Percentiles rank a stretch among this genome's conserved stretches.
These are phyloP conservation scores for Lachancea nothofagi DNA, from an alignment of 805 yeast genomes.

Conservation along the genomic window DNA sequence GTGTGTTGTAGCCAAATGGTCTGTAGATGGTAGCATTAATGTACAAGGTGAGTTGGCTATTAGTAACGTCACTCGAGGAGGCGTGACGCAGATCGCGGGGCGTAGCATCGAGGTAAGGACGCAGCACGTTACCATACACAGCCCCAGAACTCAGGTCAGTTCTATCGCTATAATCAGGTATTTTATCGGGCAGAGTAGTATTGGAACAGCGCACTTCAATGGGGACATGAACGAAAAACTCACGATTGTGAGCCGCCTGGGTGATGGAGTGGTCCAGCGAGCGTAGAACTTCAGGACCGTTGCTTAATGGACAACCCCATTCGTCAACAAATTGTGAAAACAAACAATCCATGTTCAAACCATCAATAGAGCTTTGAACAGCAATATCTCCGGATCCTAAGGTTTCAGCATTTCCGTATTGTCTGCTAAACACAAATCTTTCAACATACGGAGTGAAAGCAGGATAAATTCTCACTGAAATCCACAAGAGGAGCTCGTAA, in stretches of 20 bases:
- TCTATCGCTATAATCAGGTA: slow-evolving; percentile 48
- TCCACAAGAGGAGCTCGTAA: slow-evolving; percentile 74
- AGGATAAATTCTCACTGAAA: slow-evolving; percentile 69
- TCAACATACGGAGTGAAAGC: slow-evolving; percentile 80
- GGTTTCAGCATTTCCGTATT: slow-evolving; percentile 72
- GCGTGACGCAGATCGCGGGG: slow-evolving; percentile 55
- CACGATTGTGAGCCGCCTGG: slow-evolving; percentile 52
- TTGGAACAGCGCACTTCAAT: slow-evolving; percentile 92
- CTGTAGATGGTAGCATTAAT: slow-evolving; percentile 93
- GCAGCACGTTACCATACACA: slow-evolving; percentile 72
- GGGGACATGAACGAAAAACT: slow-evolving; percentile 89
- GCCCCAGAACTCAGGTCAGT: slow-evolving; percentile 62
- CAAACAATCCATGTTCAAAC: slow-evolving; percentile 91
- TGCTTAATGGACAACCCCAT: slow-evolving; percentile 88
- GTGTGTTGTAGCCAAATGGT: slow-evolving; percentile 76
- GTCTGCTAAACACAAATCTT: slow-evolving; percentile 75
- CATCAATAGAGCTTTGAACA: slow-evolving; percentile 77
- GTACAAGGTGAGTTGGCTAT: slow-evolving; percentile 76
- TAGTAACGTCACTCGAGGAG: slow-evolving; percentile 42
- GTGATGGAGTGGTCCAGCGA: slow-evolving; percentile 58
- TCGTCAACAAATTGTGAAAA: slow-evolving; percentile 92
- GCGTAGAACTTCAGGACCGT: slow-evolving; percentile 67
- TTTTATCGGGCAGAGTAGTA: slow-evolving; percentile 46
- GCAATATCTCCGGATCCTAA: slow-evolving; percentile 54
- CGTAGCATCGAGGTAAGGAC: slow-evolving; percentile 78